phyloP scores from a whole-genome alignment of 768 basidiomycete genomes.

The Naganishia onofrii region DNA sequence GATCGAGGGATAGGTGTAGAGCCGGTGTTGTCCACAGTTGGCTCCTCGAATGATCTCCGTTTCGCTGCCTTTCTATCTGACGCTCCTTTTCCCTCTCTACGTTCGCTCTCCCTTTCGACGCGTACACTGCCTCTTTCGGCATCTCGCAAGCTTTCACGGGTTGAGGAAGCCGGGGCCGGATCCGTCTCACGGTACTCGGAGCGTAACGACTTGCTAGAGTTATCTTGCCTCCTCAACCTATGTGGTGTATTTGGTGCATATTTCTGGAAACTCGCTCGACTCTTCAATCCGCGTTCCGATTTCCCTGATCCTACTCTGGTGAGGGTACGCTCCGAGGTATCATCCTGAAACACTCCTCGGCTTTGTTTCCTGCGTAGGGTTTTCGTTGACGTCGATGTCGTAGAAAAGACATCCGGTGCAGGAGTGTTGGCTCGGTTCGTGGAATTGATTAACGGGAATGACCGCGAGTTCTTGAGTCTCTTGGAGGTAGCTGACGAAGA shows the following conservation, averaged over 20 bases:
- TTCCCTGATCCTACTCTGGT: background rate
- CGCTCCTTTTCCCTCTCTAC: background rate
- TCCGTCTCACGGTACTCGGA: slow-evolving; percentile 6
- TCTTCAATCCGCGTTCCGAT: slow-evolving; percentile 7
- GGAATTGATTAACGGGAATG: slow-evolving; percentile 7
- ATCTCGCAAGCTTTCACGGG: background rate
- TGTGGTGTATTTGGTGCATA: background rate
- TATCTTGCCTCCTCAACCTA: slow-evolving; percentile 4
- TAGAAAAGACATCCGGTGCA: slow-evolving; percentile 2
- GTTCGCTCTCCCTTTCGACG: background rate
- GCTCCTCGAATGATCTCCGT: background rate
- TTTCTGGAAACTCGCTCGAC: slow-evolving; percentile 12
- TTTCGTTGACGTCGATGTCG: background rate
- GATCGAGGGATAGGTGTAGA: slow-evolving; percentile 8
- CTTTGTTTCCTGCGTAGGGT: slow-evolving; percentile 18
- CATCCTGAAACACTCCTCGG: slow-evolving; percentile 8
- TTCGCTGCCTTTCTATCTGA: background rate
- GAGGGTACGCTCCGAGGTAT: background rate
- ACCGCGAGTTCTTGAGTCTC: slow-evolving; percentile 4
- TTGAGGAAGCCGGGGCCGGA: background rate
- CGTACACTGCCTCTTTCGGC: background rate
- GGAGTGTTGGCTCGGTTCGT: slow-evolving; percentile 9
- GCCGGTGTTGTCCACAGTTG: background rate
- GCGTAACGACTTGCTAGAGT: background rate
- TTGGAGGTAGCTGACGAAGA: slow-evolving; percentile 1